A percentile compares a stretch with the other conserved stretches of the same genome.
Conservation (phyloP, 805 yeast species). For the Candida germanica region DNA sequence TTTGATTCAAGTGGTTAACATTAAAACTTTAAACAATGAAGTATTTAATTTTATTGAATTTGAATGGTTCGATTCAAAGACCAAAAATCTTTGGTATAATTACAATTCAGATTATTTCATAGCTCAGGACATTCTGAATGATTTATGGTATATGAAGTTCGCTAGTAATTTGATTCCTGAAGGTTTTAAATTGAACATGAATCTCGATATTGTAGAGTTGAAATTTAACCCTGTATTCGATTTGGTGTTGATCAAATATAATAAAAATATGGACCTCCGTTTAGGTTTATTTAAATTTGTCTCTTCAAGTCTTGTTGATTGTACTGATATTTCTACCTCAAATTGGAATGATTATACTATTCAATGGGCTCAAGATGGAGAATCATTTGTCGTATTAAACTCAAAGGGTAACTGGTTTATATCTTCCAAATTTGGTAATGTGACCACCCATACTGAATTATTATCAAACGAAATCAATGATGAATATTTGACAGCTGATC, state of each 20-base stretch:
- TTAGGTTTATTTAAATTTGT: slow-evolving; percentile 16
- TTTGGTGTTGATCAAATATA: slow-evolving; percentile 16
- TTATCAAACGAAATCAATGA: slow-evolving; percentile 18
- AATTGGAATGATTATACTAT: background rate
- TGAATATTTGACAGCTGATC: slow-evolving; percentile 1
- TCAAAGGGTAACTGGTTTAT: slow-evolving; percentile 28
- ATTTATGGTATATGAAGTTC: slow-evolving; percentile 18
- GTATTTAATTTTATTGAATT: slow-evolving; percentile 23
- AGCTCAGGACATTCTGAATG: slow-evolving; percentile 20
- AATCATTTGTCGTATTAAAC: slow-evolving; percentile 24
- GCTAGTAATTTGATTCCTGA: slow-evolving; percentile 11
- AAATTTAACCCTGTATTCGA: slow-evolving; percentile 24
- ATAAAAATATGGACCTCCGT: background rate
- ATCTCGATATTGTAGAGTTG: slow-evolving; percentile 6
- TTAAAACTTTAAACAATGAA: slow-evolving; percentile 28
- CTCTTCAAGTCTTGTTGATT: slow-evolving; percentile 7
- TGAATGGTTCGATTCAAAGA: slow-evolving; percentile 28
- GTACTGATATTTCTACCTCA: slow-evolving; percentile 4
- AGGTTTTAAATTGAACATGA: slow-evolving; percentile 15
- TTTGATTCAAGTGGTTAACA: slow-evolving; percentile 32
- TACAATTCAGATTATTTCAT: slow-evolving; percentile 8
- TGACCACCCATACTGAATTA: slow-evolving; percentile 24
- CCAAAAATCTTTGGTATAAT: slow-evolving; percentile 18
- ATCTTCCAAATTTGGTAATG: slow-evolving; percentile 33
- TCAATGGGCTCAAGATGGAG: slow-evolving; percentile 38